Conservation (phyloP, 306 rosid genomes). For the Cotoneaster glaucophyllus region DNA sequence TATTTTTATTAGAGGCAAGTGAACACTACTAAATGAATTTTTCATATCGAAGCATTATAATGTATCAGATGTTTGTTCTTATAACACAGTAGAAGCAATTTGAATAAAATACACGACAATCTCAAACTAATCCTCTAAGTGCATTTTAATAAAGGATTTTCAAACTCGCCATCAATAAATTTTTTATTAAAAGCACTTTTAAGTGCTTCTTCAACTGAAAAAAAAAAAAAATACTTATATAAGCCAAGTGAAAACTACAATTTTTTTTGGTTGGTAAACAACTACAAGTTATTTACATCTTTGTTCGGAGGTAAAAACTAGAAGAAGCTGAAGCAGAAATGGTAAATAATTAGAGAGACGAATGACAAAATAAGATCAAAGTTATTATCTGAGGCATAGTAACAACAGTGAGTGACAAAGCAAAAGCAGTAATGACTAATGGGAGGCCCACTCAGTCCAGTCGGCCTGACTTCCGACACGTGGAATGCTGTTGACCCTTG, state of each 20-base stretch:
- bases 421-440: background rate
- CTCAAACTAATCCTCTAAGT: no score
- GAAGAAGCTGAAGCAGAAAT: background rate
- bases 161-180: no score
- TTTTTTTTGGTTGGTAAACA: no score
- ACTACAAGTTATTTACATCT: background rate
- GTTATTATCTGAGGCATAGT: background rate
- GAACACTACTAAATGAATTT: no score
- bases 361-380: background rate
- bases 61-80: no score
- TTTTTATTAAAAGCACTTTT: background rate
- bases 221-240: background rate
- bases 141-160: no score
- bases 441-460: constrained; percentile 71
- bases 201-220: background rate
- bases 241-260: background rate
- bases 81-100: no score
- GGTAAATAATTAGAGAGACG: no score
- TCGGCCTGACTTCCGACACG: constrained; percentile 73
- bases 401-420: background rate
- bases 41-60: no score
- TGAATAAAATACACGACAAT: no score
- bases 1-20: no score
- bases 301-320: background rate
- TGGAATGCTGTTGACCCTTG: constrained; percentile 84